Evolutionary conservation across 139 green algal genomes (phyloP), one percentile per base, ranked within the genome.

Genomic region (Chlamydomonas eustigma): DNA sequence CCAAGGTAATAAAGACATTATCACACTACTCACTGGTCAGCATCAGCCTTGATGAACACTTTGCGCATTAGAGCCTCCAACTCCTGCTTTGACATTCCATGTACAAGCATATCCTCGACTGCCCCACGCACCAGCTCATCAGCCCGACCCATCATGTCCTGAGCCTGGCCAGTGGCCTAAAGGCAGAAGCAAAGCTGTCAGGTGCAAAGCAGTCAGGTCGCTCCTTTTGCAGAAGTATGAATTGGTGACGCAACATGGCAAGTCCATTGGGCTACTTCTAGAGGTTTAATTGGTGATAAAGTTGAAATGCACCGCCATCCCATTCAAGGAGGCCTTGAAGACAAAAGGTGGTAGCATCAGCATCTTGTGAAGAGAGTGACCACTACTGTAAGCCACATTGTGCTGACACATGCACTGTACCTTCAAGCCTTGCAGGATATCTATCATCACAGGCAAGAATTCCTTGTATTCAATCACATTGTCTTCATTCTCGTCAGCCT

Each of bases 401-500:
- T 63, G 50, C 25, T 28, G 58, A 32, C 25, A 24, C 28, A 37
- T 28, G 8, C 58, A 65, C 25, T 39, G 39, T 52, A 78, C 78
- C 83, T 85, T 81, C 31, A 85, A 80, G 67, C 51, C 74, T 67
- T 84, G 83, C 37, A 88, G 50, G 30, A 88, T 79, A 64, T 88
- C 83, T 36, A 88, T 69, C 76, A 85, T 79, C 51, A 88, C 63
- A 8, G 83, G 83, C 69, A 88, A 37, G 76, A 88, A 88, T 75
- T 88, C 84, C 75, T 77, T 84, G 80, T 89, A 91, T 76, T 89
- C 71, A 37, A 91, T 86, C 1, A 88, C 79, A 31, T 84, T 77
- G 65, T 91, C 84, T 0, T 85, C 87, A 38, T 91, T 89, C 71
- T 88, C 87, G 39, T 91, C 87, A 34, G 82, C 85, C 80, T 92